Conservation (phyloP, 2,329 filamentous ascomycete species). For the Neurospora crassa region DNA sequence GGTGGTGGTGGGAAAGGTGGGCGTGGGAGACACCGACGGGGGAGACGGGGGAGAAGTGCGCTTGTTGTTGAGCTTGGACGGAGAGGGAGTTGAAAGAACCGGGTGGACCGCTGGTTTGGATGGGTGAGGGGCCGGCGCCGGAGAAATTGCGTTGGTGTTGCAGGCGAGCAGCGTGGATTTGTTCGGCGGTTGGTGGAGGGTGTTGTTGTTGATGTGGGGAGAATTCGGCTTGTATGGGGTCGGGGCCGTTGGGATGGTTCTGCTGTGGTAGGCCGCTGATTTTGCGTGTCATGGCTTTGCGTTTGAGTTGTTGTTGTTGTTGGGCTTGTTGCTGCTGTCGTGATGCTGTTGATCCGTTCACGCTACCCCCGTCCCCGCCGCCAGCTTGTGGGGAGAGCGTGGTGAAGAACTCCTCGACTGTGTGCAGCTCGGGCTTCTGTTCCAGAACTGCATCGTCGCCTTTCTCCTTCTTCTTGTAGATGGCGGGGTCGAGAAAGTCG, state of each 20-base stretch:
- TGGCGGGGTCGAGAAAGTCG: conserved; percentile 70
- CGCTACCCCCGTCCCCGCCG: conserved; percentile 13
- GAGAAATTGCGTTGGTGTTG: conserved; percentile 35
- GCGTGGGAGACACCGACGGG: conserved; percentile 34
- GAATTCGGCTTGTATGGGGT: conserved; percentile 30
- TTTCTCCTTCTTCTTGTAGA: conserved; percentile 59
- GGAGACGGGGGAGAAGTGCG: conserved; percentile 42
- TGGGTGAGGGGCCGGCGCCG: conserved; percentile 18
- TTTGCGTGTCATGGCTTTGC: conserved; percentile 30
- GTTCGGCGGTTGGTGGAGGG: conserved; percentile 26
- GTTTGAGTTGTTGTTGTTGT: conserved; percentile 23
- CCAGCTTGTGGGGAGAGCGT: conserved; percentile 55
- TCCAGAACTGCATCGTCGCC: conserved; percentile 83
- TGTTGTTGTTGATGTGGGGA: conserved; percentile 19
- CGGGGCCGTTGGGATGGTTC: conserved; percentile 19
- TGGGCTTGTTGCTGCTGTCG: conserved; percentile 15
- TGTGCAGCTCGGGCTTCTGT: conserved; percentile 83
- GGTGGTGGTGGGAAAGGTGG: conserved; percentile 25
- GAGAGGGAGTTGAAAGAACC: conserved; percentile 33
- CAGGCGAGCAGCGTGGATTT: conserved; percentile 28
- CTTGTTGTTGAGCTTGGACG: conserved; percentile 31
- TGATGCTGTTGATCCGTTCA: conserved; percentile 6
- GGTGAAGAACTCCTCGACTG: conserved; percentile 89
- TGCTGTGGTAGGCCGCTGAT: conserved; percentile 21
- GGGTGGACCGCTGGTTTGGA: conserved; percentile 28